Percentiles rank a stretch among this genome's conserved stretches.
Evolutionary conservation across 345 rosid species (phyloP).

Genomic region (Melaleuca alternifolia): DNA sequence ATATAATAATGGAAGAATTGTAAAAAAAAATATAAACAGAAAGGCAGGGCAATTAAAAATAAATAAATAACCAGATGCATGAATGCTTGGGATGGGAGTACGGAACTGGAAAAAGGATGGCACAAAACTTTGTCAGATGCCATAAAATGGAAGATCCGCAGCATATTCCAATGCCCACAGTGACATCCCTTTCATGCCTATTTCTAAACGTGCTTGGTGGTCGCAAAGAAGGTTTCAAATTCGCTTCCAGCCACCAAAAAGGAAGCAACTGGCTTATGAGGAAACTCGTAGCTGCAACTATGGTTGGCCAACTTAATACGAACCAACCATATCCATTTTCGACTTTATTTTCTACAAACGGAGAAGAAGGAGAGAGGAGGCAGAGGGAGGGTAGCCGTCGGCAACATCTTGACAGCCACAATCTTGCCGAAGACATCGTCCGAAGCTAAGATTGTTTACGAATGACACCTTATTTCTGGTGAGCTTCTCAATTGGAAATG

Average conservation of each 20-base stretch:
- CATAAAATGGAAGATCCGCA: not conserved
- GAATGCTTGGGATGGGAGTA: not conserved
- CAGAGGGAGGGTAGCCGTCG: not conserved
- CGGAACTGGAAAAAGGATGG: not conserved
- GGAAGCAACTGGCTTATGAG: not conserved
- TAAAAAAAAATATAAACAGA: not conserved
- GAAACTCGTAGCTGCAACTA: not conserved
- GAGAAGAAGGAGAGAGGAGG: not conserved
- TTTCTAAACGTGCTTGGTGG: not conserved
- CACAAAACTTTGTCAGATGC: not conserved
- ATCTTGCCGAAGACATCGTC: not conserved
- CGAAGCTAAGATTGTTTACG: rapidly evolving
- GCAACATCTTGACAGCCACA: not conserved
- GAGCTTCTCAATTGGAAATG: not conserved
- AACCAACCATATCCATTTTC: not conserved
- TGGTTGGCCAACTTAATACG: not conserved
- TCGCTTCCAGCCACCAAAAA: not conserved
- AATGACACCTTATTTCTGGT: not conserved
- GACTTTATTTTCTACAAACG: not conserved
- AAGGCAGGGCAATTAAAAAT: not conserved
- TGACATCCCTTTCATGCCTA: not conserved
- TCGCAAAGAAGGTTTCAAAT: not conserved
- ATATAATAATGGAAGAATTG: not conserved
- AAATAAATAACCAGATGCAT: not conserved
- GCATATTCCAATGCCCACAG: not conserved